Evolutionary conservation across 805 yeast species (phyloP).

Genomic region (Millerozyma miso): DNA sequence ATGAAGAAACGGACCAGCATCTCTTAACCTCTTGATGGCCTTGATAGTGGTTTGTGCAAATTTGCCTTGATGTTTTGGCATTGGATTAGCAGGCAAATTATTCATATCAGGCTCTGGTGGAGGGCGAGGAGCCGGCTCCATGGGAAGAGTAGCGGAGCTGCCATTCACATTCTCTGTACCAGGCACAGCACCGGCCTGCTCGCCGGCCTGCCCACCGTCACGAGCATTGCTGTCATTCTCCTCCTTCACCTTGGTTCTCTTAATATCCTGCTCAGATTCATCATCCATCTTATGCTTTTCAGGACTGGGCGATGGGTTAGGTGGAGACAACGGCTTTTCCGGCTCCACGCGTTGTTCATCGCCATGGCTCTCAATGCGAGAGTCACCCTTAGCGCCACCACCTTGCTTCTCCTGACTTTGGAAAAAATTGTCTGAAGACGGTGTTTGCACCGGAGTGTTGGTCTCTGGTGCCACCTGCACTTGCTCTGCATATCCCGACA

Average conservation of each 20-base stretch:
- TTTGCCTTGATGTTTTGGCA: conserved; percentile 80
- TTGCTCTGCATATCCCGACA: conserved; percentile 22
- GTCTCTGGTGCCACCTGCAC: conserved; percentile 21
- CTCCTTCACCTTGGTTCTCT: conserved; percentile 4
- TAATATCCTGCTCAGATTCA: conserved; percentile 17
- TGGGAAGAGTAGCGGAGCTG: conserved; percentile 11
- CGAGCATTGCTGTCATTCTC: conserved; percentile 5
- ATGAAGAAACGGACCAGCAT: conserved; percentile 80
- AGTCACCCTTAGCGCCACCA: conserved; percentile 15
- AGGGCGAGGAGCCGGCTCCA: conserved; percentile 70
- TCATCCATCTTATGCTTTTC: conserved; percentile 30
- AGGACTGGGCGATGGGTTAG: conserved; percentile 43
- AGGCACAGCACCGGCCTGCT: conserved; percentile 10
- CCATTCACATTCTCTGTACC: conserved; percentile 3
- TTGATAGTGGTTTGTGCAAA: conserved; percentile 76
- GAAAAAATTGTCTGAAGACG: conserved; percentile 27
- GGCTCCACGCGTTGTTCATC: conserved; percentile 12
- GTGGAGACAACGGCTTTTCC: conserved; percentile 42
- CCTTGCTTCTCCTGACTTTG: conserved; percentile 2
- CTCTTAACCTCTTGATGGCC: conserved; percentile 85
- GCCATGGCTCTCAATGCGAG: conserved; percentile 4
- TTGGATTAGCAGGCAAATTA: conserved; percentile 60
- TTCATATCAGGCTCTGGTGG: conserved; percentile 69
- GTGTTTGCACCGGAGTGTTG: conserved; percentile 37
- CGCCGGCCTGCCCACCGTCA: conserved; percentile 12